Base-by-base conservation (phyloP, 352 stramenopile species). In the Blastocystis sp. region DNA sequence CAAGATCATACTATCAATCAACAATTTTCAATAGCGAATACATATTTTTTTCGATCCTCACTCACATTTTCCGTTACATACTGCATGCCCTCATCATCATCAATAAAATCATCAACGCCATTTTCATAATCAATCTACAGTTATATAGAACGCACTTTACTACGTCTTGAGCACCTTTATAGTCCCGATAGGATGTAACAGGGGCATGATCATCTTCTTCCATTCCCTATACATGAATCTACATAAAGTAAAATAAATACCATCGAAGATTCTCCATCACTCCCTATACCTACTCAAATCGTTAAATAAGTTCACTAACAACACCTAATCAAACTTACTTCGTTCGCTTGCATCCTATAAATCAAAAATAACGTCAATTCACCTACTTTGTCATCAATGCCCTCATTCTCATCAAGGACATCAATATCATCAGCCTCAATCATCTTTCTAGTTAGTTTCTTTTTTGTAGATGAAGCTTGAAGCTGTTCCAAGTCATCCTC, bases 361-460 rank as follows among this genome's bases (percentile, higher is more conserved):
- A 68, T 84, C n/a, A 84, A 27, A 27, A n/a, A 66, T 9, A 48
- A 66, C 0, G 0, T 15, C 17, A 1, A n/a, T 56, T 33, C 13
- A 66, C 73, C 30, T 48, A 84, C 73, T 27, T 68, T 68, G 7
- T 64, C 53, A 0, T 84, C 53, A 0, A 40, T 53, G 51, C 53
- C 73, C 24, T 84, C 73, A 68, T 84, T 84, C 24, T 84, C 73
- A 44, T 84, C 42, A 30, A 84, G 30, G 9, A 84, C 51, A 44
- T 84, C 73, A 66, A 84, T 64, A 84, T 84, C 73, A 24, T 84
- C 73, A 1, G 59, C 11, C 17, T 84, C 73, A 27, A 69, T 69
- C 30, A 66, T 53, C 48, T 84, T 84, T 44, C 59, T 84, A 30
- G n/a, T 42, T 11, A 84, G 53, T 84, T 56, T 84, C 59, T 56